Conservation (phyloP, 2,329 filamentous ascomycete species). For the Talaromyces rugulosus region DNA sequence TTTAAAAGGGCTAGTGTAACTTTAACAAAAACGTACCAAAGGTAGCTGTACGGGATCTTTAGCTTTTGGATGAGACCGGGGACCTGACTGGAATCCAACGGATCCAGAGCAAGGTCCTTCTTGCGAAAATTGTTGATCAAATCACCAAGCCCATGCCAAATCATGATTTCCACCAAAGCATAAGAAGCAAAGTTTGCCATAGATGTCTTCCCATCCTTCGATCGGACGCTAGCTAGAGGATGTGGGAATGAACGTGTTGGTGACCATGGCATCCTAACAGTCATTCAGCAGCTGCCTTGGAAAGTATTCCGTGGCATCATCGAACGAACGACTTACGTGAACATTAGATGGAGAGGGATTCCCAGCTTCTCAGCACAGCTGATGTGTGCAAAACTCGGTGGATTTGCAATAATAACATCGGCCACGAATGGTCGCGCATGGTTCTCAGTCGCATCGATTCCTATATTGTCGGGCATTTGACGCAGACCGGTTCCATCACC, state of each 20-base stretch:
- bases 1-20: no score
- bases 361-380: slow-evolving; percentile 49
- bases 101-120: slow-evolving; percentile 37
- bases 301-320: no score
- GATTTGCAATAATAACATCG: slow-evolving; percentile 53
- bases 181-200: slow-evolving; percentile 6
- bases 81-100: slow-evolving; percentile 19
- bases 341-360: slow-evolving; percentile 50
- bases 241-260: slow-evolving; percentile 37
- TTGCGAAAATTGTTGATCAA: slow-evolving; percentile 43
- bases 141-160: slow-evolving; percentile 31
- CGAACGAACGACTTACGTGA: slow-evolving; percentile 26
- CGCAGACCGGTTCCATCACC: not conserved
- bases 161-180: slow-evolving; percentile 2
- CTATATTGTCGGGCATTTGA: not conserved
- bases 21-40: not conserved
- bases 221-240: slow-evolving; percentile 47
- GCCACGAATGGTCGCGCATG: slow-evolving; percentile 44
- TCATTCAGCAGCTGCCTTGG: no score
- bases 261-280: slow-evolving; percentile 43
- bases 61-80: slow-evolving; percentile 3
- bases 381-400: slow-evolving; percentile 50
- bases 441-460: no score
- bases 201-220: slow-evolving; percentile 19
- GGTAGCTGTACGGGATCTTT: slow-evolving; percentile 6